A percentile compares a stretch with the other conserved stretches of the same genome.
Evolutionary conservation across 2,329 filamentous ascomycete genomes (phyloP).

Genomic region (Aspergillus japonicus): DNA sequence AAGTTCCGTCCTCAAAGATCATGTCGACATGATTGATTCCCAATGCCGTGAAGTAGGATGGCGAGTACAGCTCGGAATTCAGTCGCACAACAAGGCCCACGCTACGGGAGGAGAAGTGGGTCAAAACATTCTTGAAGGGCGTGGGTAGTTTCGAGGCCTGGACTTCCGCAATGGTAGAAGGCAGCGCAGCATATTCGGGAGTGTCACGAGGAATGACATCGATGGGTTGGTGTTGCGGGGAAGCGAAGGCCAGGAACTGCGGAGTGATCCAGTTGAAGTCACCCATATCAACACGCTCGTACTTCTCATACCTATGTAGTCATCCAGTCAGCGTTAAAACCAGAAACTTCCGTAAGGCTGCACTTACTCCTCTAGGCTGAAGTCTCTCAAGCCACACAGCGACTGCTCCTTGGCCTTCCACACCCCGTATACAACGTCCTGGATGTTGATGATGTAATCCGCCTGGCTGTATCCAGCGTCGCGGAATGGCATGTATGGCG

Average conservation of each 20-base stretch:
- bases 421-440: slow-evolving; percentile 96
- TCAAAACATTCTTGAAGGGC: slow-evolving; percentile 94
- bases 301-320: slow-evolving; percentile 74
- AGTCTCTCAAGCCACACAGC: slow-evolving; percentile 86
- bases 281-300: slow-evolving; percentile 92
- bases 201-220: slow-evolving; percentile 70
- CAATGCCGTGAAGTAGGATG: slow-evolving; percentile 93
- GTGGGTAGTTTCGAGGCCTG: slow-evolving; percentile 69
- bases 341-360: slow-evolving; percentile 9
- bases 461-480: slow-evolving; percentile 98
- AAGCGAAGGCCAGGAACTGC: slow-evolving; percentile 92
- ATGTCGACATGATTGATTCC: slow-evolving; percentile 97
- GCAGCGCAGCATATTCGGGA: slow-evolving; percentile 71
- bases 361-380: slow-evolving; percentile 81
- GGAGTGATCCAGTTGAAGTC: slow-evolving; percentile 99
- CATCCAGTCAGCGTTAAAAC: slow-evolving; percentile 13
- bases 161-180: slow-evolving; percentile 72
- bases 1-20: slow-evolving; percentile 99
- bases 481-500: slow-evolving; percentile 96
- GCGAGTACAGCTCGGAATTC: slow-evolving; percentile 93
- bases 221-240: slow-evolving; percentile 78
- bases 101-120: slow-evolving; percentile 82
- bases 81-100: slow-evolving; percentile 91
- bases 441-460: slow-evolving; percentile 91
- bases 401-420: slow-evolving; percentile 98